Evolutionary conservation across 202 grass and related monocot species (phyloP), one percentile per base, ranked within the genome.

Genomic region (Panicum virgatum): DNA sequence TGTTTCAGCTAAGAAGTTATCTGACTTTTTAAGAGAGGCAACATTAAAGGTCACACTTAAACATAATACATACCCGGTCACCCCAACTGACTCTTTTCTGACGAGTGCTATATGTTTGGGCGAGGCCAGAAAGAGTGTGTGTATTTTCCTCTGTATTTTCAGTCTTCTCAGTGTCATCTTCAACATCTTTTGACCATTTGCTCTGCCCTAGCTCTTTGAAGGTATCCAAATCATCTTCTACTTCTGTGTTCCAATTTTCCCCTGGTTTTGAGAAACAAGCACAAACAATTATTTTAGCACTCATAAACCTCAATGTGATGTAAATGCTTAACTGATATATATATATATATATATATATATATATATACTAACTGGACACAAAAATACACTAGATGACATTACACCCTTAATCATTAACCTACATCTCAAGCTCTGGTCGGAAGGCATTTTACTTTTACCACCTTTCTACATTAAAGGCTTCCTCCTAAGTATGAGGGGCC

Each of bases 131-230:
- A 87, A 93, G 84, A 85, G 80, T 73, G 80, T 83, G 80, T 53
- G 60, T 66, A 77, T 81, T 95, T 83, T 61, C 59, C 80, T 77
- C 67, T 9, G 18, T 34, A 65, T 87, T 67, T 38, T 85, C 77
- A 48, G 76, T 84, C 40, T 91, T 91, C 59, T 85, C 74, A 9
- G 72, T 82, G 48, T 93, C 96, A 51, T 93, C 92, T 53, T 95
- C 90, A 80, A 89, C 90, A 95, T 91, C 84, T 80, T 78, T 94
- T 80, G 96, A 98, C 96, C 96, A 95, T 91, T 95, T 98, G 88
- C 96, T 98, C 57, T 88, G 85, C 61, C 80, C 88, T 75, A 95
- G 59, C 48, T 93, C 92, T 89, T 93, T 95, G 20, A 91, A 84
- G 70, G 63, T 80, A 59, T 78, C 77, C 36, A 72, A 57, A 23